Percentiles rank a stretch among this genome's conserved stretches.
Conservation (phyloP, 148 eudicot genomes). For the Camellia sinensis region DNA sequence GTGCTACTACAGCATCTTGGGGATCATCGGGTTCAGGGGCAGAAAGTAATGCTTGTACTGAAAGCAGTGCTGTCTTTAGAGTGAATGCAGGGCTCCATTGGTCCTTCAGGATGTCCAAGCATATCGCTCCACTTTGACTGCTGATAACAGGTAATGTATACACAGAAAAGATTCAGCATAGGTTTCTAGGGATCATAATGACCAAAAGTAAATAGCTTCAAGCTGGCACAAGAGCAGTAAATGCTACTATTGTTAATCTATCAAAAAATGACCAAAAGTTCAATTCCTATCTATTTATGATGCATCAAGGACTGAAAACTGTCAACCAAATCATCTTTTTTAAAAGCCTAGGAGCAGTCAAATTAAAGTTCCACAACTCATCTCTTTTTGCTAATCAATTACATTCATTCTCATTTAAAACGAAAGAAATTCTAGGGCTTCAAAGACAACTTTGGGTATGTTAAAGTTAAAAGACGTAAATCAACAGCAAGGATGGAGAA, state of each 20-base stretch:
- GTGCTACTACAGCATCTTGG: slow-evolving; percentile 88
- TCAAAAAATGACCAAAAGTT: neutral
- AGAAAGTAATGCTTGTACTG: slow-evolving; percentile 78
- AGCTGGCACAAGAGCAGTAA: too few relatives aligned
- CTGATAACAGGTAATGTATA: slow-evolving; percentile 39
- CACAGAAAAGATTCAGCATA: neutral
- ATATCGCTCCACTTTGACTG: slow-evolving; percentile 95
- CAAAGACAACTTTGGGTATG: neutral
- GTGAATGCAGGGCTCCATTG: slow-evolving; percentile 97
- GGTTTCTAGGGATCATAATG: neutral
- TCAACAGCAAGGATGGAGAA: neutral
- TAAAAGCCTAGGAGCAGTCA: neutral
- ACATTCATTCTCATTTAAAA: neutral
- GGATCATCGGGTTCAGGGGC: slow-evolving; percentile 86
- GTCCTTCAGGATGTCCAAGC: slow-evolving; percentile 91
- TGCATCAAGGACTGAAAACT: too few relatives aligned
- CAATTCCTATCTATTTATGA: neutral
- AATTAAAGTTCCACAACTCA: too few relatives aligned
- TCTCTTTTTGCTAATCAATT: neutral
- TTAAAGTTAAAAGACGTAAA: neutral
- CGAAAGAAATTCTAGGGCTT: neutral
- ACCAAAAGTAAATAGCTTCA: too few relatives aligned
- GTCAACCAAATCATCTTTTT: neutral
- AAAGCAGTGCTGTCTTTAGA: slow-evolving; percentile 78
- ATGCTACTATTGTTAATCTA: too few relatives aligned